These are phyloP conservation scores for Lachancea quebecensis DNA, from an alignment of 805 yeast species.

Conservation along the genomic window DNA sequence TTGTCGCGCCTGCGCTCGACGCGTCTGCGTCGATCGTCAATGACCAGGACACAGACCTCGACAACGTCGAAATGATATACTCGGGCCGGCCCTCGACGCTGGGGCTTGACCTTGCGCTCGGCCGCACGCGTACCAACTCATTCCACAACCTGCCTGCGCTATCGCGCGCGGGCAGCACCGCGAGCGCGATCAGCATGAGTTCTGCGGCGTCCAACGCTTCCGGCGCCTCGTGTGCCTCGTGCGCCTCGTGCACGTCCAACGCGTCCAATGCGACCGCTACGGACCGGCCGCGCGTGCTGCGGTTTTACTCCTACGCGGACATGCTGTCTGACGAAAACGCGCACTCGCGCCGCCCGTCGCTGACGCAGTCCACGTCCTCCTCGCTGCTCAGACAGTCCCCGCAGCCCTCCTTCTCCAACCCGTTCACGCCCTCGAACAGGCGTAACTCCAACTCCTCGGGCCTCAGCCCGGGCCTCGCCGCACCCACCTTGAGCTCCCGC, in stretches of 20 bases:
- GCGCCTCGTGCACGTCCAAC: slow-evolving; percentile 1
- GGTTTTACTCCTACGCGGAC: slow-evolving; percentile 75
- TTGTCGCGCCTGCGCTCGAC: slow-evolving; percentile 75
- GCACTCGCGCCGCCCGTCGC: slow-evolving; percentile 53
- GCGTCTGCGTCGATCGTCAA: slow-evolving; percentile 63
- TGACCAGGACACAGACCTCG: slow-evolving; percentile 50
- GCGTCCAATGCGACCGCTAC: slow-evolving; percentile 3
- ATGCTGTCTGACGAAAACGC: slow-evolving; percentile 62
- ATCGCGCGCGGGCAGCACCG: slow-evolving; percentile 12
- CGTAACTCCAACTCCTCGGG: slow-evolving; percentile 9
- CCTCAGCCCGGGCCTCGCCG: slow-evolving; percentile 1
- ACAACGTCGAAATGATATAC: slow-evolving; percentile 64
- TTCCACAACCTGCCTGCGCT: slow-evolving; percentile 12
- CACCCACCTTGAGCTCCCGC: slow-evolving; percentile 6
- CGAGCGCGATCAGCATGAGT: slow-evolving; percentile 5
- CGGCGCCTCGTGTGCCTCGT: slow-evolving; percentile 16
- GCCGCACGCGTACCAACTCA: slow-evolving; percentile 30
- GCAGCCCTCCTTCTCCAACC: slow-evolving; percentile 17
- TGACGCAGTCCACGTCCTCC: slow-evolving; percentile 37
- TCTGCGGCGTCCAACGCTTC: slow-evolving; percentile 4
- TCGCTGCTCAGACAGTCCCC: slow-evolving; percentile 20
- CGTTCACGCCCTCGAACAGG: slow-evolving; percentile 13
- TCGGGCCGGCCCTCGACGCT: slow-evolving; percentile 52
- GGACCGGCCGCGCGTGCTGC: slow-evolving; percentile 24
- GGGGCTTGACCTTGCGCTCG: slow-evolving; percentile 36